phyloP scores from a whole-genome alignment of 2,329 filamentous ascomycete genomes.

The Scedosporium dehoogii region DNA sequence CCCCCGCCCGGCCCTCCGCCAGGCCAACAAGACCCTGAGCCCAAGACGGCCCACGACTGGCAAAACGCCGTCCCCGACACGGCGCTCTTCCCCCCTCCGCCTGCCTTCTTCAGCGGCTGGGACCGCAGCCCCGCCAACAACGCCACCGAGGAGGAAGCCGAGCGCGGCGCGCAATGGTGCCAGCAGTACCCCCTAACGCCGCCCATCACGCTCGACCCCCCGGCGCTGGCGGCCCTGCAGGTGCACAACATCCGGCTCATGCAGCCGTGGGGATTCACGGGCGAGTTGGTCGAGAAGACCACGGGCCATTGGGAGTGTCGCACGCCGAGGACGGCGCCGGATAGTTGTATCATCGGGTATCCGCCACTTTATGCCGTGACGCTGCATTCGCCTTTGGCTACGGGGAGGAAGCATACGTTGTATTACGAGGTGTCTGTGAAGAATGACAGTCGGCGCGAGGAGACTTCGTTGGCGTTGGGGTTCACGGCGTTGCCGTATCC shows the following conservation, averaged over 20 bases:
- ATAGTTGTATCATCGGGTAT: conserved; percentile 56
- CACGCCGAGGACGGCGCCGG: conserved; percentile 34
- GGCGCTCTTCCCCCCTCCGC: conserved; percentile 62
- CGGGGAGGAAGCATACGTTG: conserved; percentile 35
- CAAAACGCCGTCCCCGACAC: conserved; percentile 61
- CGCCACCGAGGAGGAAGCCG: conserved; percentile 52
- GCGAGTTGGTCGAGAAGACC: conserved; percentile 28
- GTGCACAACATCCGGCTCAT: conserved; percentile 44
- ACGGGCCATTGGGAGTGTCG: conserved; percentile 43
- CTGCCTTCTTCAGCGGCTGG: conserved; percentile 52
- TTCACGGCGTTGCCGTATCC: conserved; percentile 68
- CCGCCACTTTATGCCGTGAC: conserved; percentile 58
- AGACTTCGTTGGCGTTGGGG: conserved; percentile 53
- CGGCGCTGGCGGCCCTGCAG: conserved; percentile 35
- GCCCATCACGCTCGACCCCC: conserved; percentile 39
- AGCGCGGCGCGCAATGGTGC: conserved; percentile 59
- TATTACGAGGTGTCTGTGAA: conserved; percentile 64
- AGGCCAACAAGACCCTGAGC: conserved; percentile 13
- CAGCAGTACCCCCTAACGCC: conserved; percentile 44
- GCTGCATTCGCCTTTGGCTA: conserved; percentile 46
- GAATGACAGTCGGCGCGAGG: conserved; percentile 25
- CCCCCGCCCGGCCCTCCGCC: conserved; percentile 12
- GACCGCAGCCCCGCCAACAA: conserved; percentile 61
- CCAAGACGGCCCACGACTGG: conserved; percentile 34
- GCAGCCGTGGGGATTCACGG: conserved; percentile 36